Percentiles rank a stretch among this genome's conserved stretches.
These are phyloP conservation scores for Colletotrichum shisoi DNA, from an alignment of 2,329 filamentous ascomycete genomes.

Conservation along the genomic window DNA sequence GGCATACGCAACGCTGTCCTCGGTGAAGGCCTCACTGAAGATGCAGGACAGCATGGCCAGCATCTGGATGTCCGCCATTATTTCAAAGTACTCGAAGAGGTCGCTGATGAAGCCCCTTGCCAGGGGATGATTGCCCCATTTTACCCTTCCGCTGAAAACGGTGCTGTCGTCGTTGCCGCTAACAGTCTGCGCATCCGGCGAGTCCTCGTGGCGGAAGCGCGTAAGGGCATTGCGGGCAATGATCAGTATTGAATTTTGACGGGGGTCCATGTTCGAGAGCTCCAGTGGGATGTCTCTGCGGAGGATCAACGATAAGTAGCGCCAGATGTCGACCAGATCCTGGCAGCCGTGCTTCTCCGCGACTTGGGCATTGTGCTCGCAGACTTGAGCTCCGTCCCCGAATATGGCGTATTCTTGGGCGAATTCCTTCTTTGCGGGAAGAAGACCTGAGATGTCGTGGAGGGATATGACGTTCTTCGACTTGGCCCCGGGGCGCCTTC, in stretches of 20 bases:
- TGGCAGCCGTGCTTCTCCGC: constrained; percentile 74
- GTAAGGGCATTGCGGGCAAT: constrained; percentile 71
- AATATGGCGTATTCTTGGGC: constrained; percentile 85
- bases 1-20: constrained; percentile 65
- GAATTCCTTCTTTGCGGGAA: constrained; percentile 81
- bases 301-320: constrained; percentile 78
- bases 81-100: constrained; percentile 71
- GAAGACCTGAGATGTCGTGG: constrained; percentile 70
- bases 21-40: constrained; percentile 67
- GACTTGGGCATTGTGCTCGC: constrained; percentile 81
- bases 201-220: constrained; percentile 45
- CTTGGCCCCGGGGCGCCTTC: constrained; percentile 57
- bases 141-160: constrained; percentile 65
- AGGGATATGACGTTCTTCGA: constrained; percentile 77
- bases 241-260: constrained; percentile 69
- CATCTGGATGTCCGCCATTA: constrained; percentile 72
- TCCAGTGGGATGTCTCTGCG: constrained; percentile 78
- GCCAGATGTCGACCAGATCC: constrained; percentile 85
- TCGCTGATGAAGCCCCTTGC: constrained; percentile 68
- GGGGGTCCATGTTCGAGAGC: constrained; percentile 63
- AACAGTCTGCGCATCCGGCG: constrained; percentile 31
- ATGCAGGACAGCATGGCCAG: constrained; percentile 75
- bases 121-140: constrained; percentile 73
- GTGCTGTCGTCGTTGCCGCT: constrained; percentile 39
- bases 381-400: constrained; percentile 81